Percentiles rank a stretch among this genome's conserved stretches.
These are phyloP conservation scores for Puccinia hordei DNA, from an alignment of 1,284 basidiomycete species.

Conservation along the genomic window DNA sequence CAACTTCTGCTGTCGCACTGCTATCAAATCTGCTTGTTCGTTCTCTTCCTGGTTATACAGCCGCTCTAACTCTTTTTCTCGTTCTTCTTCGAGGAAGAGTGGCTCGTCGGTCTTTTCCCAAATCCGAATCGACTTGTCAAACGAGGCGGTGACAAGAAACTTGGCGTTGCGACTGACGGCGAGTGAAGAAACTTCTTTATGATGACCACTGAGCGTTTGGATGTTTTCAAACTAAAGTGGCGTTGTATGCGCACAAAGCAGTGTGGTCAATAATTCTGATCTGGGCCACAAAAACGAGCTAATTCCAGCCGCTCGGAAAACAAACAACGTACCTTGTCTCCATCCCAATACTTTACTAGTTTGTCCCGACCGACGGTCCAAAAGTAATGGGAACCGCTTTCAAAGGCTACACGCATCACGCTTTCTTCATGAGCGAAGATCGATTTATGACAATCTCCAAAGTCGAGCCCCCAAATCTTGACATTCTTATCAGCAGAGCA, in stretches of 20 bases:
- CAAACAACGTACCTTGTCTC: constrained; percentile 74
- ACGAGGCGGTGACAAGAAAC: constrained; percentile 91
- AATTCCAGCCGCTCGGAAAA: neutral
- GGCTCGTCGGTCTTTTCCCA: constrained; percentile 99
- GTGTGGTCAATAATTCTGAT: neutral
- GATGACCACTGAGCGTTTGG: constrained; percentile 93
- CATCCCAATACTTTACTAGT: constrained; percentile 97
- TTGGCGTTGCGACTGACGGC: constrained; percentile 81
- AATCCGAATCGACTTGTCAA: constrained; percentile 94
- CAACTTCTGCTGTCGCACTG: constrained; percentile 63
- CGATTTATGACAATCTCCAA: constrained; percentile 96
- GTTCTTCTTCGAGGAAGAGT: constrained; percentile 95
- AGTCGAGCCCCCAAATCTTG: constrained; percentile 99
- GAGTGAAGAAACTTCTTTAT: constrained; percentile 97
- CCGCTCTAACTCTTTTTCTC: constrained; percentile 85
- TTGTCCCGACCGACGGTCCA: constrained; percentile 97
- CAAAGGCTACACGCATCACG: constrained; percentile 93
- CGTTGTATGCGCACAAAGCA: neutral
- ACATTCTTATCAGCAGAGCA: constrained; percentile 99
- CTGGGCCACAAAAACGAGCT: constrained; percentile 20
- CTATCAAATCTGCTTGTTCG: constrained; percentile 70
- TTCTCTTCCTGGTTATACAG: constrained; percentile 78
- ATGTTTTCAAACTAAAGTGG: constrained; percentile 86
- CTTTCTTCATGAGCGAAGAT: constrained; percentile 98
- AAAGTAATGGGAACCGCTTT: constrained; percentile 85